Base-by-base conservation (phyloP, 1,139 yeast species). In the Taphrina communis region DNA sequence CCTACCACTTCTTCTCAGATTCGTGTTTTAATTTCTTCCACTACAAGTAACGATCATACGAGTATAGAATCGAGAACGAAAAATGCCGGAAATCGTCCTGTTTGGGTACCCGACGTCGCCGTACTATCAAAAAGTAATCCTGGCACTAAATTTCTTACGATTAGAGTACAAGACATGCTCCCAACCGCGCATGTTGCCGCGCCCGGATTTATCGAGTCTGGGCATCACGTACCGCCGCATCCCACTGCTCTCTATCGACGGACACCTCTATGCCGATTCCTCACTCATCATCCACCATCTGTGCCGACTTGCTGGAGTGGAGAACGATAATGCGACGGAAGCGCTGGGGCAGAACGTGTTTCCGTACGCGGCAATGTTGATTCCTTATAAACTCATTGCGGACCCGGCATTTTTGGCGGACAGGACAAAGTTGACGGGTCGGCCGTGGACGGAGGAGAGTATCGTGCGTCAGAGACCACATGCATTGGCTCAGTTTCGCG, bases 101-200 rank as follows among this genome's bases (percentile, higher is more conserved):
- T 65, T 53, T 36, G 63, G 63, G 55, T 65, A 65, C 51, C 68
- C 68, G 25, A 42, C 58, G 48, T 65, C 68, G 12, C 68, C 68
- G 11, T 65, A 50, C 42, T 56, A 21, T 50, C 68, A 65, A 48
- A 65, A 65, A 44, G 36, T 65, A 9, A 39, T 50, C 44, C 12
- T 39, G 50, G 52, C 50, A 41, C 58, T 65, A 21, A 31, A 55
- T 39, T 63, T 63, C 21, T 56, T 63, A 48, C 9, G 25, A 35
- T 61, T 63, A n/a, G 56, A 52, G 44, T 55, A 19, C 48, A 19
- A 36, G 46, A 44, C 55, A 21, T 65, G 68, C 41, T 31, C 57
- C 12, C 63, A 65, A 38, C 68, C 68, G 11, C 42, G 48, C 11
- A 42, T 57, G 57, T 42, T 65, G 63, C 68, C 68, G 2, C 62